Base-by-base conservation (phyloP, 1,139 yeast genomes). In the Geotrichum siamense region DNA sequence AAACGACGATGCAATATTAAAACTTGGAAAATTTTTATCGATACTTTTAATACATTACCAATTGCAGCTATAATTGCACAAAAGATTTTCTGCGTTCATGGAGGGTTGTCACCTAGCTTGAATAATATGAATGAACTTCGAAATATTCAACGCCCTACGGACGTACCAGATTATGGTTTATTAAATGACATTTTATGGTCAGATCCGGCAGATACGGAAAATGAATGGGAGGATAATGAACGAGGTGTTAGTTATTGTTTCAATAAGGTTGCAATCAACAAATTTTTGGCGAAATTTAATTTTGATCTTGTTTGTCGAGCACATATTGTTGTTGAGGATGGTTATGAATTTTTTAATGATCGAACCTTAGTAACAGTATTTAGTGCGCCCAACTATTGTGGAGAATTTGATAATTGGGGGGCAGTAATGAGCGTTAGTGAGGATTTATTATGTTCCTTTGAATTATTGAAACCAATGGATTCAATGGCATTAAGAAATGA, bases 321-420 rank as follows among this genome's bases (percentile, higher is more conserved):
- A 15, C 97, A 91, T 66, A 89, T 91, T 97, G 97, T 91, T 52
- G 97, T 91, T 21, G 97, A 91, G 61, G 98, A 91, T 62, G 98
- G 98, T 1, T 91, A 91, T 63, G 97, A 91, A 67, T 91, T 91
- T 62, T 91, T 91, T 68, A 89, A 89, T 61, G 96, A 89, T 62
- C 74, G 94, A 44, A 83, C 94, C 22, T 70, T 91, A 51, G 97
- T 91, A 3, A 91, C 98, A 0, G 96, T 91, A 12, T 91, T 91
- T 62, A 78, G 87, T 45, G 98, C 98, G 0, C 97, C 98, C 1
- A 91, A 91, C 64, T 91, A 91, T 61, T 91, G 98, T 67, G 97
- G 98, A 31, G 98, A 91, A 63, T 91, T 91, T 58, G 97, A 91
- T 62, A 91, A 91, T 60, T 91, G 96, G 96, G 98, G 97, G 19